phyloP scores from a whole-genome alignment of 768 basidiomycete species.

The Pluteus cervinus region DNA sequence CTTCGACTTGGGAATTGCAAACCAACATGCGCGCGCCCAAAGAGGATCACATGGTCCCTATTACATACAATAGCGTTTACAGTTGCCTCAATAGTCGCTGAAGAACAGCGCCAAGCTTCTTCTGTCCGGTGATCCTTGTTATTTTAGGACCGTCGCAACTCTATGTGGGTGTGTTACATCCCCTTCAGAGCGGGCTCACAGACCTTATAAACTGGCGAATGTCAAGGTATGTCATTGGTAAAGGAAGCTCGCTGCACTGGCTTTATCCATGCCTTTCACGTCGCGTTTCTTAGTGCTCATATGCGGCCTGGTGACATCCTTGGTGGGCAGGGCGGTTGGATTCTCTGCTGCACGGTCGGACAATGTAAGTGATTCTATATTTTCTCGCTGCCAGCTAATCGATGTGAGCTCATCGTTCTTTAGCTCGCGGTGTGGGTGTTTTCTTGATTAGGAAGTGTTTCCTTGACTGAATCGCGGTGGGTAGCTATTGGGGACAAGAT shows the following conservation, averaged over 20 bases:
- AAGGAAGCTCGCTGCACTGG: not conserved
- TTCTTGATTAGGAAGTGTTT: not conserved
- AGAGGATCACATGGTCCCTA: too few relatives aligned
- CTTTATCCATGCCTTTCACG: not conserved
- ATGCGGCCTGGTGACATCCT: slow-evolving; percentile 9
- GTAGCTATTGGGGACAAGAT: slow-evolving; percentile 39
- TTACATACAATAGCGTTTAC: too few relatives aligned
- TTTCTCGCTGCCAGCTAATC: not conserved
- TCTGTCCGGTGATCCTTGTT: too few relatives aligned
- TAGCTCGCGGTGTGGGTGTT: slow-evolving; percentile 32
- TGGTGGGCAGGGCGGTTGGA: slow-evolving; percentile 16
- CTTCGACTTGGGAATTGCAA: too few relatives aligned
- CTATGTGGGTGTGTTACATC: too few relatives aligned
- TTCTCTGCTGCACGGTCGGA: slow-evolving; percentile 30
- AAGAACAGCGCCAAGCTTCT: too few relatives aligned
- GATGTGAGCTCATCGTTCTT: not conserved
- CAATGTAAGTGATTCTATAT: slow-evolving; percentile 22
- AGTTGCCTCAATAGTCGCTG: too few relatives aligned
- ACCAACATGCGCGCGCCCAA: too few relatives aligned
- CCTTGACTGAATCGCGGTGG: not conserved
- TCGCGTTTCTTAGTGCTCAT: slow-evolving; percentile 3
- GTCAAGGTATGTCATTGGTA: too few relatives aligned
- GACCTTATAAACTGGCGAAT: too few relatives aligned
- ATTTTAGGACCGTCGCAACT: too few relatives aligned
- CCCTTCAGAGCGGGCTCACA: too few relatives aligned